Evolutionary conservation across 2,329 filamentous ascomycete genomes (phyloP), one percentile per base, ranked within the genome.

Genomic region (Trichoderma simmonsii): DNA sequence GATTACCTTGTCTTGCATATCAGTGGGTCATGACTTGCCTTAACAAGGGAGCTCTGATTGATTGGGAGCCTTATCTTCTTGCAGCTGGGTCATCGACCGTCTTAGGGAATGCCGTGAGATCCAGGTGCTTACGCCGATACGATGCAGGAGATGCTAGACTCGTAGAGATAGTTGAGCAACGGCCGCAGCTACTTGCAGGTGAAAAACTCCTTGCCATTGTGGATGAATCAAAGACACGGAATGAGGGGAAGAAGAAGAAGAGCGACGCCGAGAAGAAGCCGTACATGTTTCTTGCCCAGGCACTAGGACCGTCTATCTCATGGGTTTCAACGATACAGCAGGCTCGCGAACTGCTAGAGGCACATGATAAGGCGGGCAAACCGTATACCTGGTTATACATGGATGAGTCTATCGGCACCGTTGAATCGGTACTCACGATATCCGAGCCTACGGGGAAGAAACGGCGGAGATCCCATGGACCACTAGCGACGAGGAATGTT

Each of bases 11-110:
- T 77, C 85, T 99, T 2, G 92, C 93, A 6, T 88, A 90, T 6
- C 90, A 91, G 70, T 99, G 96, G 95, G 84, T 97, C 62, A 86
- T 88, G 30, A 88, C 92, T 64, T 97, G 93, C 73, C 80, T 95
- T 3, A 81, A 85, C 1, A 88, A 88, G 36, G 84, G 85, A 6
- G 79, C 82, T 8, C 81, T 95, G 0, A 82, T 97, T 0, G 88
- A 92, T 66, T 98, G 95, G 92, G 84, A 87, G 8, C 88, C 90
- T 1, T 98, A 97, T 77, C 87, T 98, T 1, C 88, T 99, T 1
- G 93, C 94, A 34, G 93, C 95, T 0, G 96, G 96, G 0, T 89
- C 93, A 73, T 97, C 93, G 1, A 85, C 86, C 1, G 92, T 92
- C 70, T 88, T 98, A 0, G 90, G 91, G 26, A 92, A 93, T 57